Base-by-base conservation (phyloP, 2,329 filamentous ascomycete species). In the Colletotrichum zoysiae region DNA sequence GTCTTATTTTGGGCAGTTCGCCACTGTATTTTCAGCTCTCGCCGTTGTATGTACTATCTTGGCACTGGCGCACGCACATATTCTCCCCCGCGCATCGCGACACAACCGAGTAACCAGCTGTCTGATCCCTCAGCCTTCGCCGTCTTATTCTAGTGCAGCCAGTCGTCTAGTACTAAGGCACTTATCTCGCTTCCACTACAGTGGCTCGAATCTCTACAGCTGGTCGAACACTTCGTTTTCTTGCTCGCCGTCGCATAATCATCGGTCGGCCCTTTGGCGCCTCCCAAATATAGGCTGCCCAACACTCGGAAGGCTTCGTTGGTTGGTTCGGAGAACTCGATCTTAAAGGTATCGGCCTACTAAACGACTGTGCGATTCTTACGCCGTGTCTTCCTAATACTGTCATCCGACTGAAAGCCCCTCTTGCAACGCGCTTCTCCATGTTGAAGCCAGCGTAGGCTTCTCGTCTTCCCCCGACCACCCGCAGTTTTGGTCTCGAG, bases 361-460 rank as follows among this genome's bases (percentile, higher is more conserved):
- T 16, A 14, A 26, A 42, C 30, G 38, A 14, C 30, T 48, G 23
- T 42, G 53, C 63, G 26, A 35, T 53, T 53, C 23, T 63, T 53
- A 35, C 51, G 62, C 18, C 26, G 46, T 35, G 30, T 55, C 40
- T 30, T 44, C 20, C 46, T 26, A 40, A 38, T 44, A 53, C n/a
- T 26, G 44, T 30, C 16, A 44, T 57, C 23, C 42, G 35, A 16
- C 23, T 30, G 23, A 42, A 30, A 35, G 48, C 11, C 4, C 30
- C 20, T 33, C 44, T 35, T 23, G 46, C 30, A 35, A 57, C 59
- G 53, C 40, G 20, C 23, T 50, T 42, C 59, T 58, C 65, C 59
- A 71, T 71, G 69, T 60, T 14, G 46, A 64, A 61, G 65, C 65
- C 55, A 42, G 23, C 46, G 30, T 69, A 64, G 60, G 60, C 60